These are phyloP conservation scores for Alternaria rosae DNA, from an alignment of 2,329 filamentous ascomycete species.

Conservation along the genomic window DNA sequence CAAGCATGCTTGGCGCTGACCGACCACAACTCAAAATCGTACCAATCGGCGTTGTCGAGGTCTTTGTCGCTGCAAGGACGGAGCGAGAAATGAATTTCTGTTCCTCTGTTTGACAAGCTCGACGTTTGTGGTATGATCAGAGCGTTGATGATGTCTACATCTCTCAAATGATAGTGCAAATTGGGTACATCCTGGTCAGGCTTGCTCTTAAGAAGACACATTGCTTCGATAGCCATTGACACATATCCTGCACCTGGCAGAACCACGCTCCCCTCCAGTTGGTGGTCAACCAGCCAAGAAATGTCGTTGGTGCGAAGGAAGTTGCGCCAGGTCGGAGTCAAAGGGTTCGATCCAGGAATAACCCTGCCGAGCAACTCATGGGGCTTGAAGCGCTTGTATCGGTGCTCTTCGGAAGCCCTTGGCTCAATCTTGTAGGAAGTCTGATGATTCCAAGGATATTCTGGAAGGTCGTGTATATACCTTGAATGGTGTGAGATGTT, in stretches of 20 bases:
- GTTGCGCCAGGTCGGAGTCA: conserved; percentile 53
- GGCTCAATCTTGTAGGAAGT: background rate
- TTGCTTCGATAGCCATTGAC: conserved; percentile 53
- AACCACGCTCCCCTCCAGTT: conserved; percentile 44
- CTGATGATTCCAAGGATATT: background rate
- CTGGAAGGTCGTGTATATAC: background rate
- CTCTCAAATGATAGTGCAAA: conserved; percentile 20
- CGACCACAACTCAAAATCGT: conserved; percentile 7
- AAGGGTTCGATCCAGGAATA: conserved; percentile 7
- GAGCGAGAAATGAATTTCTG: conserved; percentile 18
- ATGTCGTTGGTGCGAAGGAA: conserved; percentile 49
- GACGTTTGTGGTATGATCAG: conserved; percentile 23
- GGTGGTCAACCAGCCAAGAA: conserved; percentile 58
- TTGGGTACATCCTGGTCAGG: background rate
- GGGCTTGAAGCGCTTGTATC: background rate
- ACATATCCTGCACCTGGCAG: conserved; percentile 57
- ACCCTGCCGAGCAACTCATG: conserved; percentile 32
- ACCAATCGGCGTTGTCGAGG: conserved; percentile 2
- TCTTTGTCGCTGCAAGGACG: conserved; percentile 6
- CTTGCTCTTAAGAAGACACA: background rate
- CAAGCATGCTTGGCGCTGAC: conserved; percentile 1
- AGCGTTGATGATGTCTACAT: conserved; percentile 30
- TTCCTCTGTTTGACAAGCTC: conserved; percentile 5
- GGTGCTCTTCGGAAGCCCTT: conserved; percentile 1
- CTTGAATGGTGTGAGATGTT: background rate